These are phyloP conservation scores for Mesembryanthemum crystallinum DNA, from an alignment of 148 eudicot species.

Conservation along the genomic window DNA sequence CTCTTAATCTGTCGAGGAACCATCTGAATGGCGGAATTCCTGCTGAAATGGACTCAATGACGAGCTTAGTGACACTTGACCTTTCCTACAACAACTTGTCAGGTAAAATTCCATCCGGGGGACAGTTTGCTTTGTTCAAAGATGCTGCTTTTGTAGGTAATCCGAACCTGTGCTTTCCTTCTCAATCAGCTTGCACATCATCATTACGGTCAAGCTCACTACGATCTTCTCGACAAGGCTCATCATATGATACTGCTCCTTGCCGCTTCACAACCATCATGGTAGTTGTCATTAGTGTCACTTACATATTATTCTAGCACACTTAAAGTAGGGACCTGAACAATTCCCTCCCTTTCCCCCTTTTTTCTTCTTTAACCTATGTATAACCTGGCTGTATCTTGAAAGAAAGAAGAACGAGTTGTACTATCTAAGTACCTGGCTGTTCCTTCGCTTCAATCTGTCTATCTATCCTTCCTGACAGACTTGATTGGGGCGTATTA, in stretches of 20 bases:
- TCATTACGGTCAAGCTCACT: conserved; percentile 8
- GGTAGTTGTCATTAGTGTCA: background rate
- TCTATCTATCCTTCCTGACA: too few species aligned
- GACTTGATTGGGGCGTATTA: too few species aligned
- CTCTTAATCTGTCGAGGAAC: conserved; percentile 48
- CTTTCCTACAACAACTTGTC: conserved; percentile 53
- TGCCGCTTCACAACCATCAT: background rate
- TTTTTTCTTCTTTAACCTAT: too few species aligned
- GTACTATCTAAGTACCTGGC: too few species aligned
- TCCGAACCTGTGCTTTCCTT: conserved; percentile 40
- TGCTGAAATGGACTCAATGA: conserved; percentile 37
- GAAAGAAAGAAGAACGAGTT: too few species aligned
- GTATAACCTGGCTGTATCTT: too few species aligned
- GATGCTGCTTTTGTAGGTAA: conserved; percentile 34
- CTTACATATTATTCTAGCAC: too few species aligned
- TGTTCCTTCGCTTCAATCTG: too few species aligned
- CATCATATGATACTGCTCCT: background rate
- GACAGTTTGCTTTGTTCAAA: conserved; percentile 35
- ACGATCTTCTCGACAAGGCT: conserved; percentile 12
- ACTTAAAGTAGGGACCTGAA: too few species aligned
- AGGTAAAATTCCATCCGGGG: conserved; percentile 37
- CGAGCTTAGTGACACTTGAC: conserved; percentile 42
- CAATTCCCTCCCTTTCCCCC: too few species aligned
- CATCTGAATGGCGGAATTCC: conserved; percentile 46
- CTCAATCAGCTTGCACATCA: conserved; percentile 9